A percentile compares a stretch with the other conserved stretches of the same genome.
These are phyloP conservation scores for Penstemon davidsonii DNA, from an alignment of 257 asterid genomes.

Conservation along the genomic window DNA sequence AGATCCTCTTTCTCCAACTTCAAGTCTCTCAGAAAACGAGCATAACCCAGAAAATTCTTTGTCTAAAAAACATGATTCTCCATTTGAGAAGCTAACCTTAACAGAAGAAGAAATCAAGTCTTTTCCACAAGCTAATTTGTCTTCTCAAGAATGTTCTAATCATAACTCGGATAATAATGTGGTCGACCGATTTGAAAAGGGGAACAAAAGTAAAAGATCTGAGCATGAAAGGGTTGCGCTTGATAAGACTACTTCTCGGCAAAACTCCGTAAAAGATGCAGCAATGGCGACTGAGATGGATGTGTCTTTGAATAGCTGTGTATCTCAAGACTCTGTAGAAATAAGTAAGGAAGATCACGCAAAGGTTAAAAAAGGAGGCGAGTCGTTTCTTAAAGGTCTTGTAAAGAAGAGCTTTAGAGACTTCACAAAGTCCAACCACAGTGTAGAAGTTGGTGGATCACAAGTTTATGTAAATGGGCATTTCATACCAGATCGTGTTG, in stretches of 20 bases:
- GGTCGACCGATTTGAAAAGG: slow-evolving; percentile 41
- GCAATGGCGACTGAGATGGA: slow-evolving; percentile 72
- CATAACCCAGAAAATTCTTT: slow-evolving; percentile 42
- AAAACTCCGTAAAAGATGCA: slow-evolving; percentile 54
- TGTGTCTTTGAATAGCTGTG: slow-evolving; percentile 49
- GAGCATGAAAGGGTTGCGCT: slow-evolving; percentile 44
- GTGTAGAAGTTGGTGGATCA: slow-evolving; percentile 48
- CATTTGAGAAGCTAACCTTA: slow-evolving; percentile 33
- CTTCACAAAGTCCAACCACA: slow-evolving; percentile 54
- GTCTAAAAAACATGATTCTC: slow-evolving; percentile 41
- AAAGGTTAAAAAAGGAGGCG: slow-evolving; percentile 61
- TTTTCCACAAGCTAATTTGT: slow-evolving; percentile 33
- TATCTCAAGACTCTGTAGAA: slow-evolving; percentile 63
- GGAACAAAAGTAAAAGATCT: slow-evolving; percentile 45
- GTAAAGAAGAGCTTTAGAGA: slow-evolving; percentile 70
- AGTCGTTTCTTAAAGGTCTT: slow-evolving; percentile 69
- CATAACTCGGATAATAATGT: slow-evolving; percentile 39
- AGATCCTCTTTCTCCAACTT: slow-evolving; percentile 49
- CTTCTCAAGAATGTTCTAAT: slow-evolving; percentile 35
- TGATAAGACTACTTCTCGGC: slow-evolving; percentile 50
- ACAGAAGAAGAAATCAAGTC: slow-evolving; percentile 28
- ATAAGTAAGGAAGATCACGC: slow-evolving; percentile 48
- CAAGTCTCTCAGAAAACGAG: slow-evolving; percentile 52
- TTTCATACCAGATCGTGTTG: slow-evolving; percentile 56
- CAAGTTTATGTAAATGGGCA: slow-evolving; percentile 74